phyloP scores from a whole-genome alignment of 306 rosid genomes.

The Cajanus cajan region DNA sequence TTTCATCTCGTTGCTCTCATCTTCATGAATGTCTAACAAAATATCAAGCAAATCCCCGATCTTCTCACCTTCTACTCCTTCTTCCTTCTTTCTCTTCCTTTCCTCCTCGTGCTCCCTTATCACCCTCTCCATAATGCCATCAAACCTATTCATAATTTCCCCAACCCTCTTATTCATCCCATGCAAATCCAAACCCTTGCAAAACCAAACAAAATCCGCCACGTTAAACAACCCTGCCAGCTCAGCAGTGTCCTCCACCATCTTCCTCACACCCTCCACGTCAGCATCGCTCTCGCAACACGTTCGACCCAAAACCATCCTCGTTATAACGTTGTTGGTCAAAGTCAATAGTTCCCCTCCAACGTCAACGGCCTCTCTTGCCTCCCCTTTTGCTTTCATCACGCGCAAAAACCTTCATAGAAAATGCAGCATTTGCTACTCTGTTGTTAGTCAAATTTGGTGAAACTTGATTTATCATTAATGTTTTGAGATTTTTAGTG shows the following conservation, averaged over 20 bases:
- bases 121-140: constrained; percentile 50
- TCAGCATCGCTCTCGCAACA: constrained; percentile 41
- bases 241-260: constrained; percentile 44
- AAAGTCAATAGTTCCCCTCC: constrained; percentile 44
- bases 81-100: constrained; percentile 22
- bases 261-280: constrained; percentile 36
- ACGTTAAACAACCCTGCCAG: constrained; percentile 50
- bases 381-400: constrained; percentile 27
- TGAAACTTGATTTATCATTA: too few relatives aligned
- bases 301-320: constrained; percentile 47
- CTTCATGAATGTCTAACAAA: constrained; percentile 46
- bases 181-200: constrained; percentile 51
- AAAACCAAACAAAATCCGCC: constrained; percentile 56
- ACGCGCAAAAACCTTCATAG: neutral
- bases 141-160: constrained; percentile 43
- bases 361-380: constrained; percentile 36
- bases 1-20: constrained; percentile 43
- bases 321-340: constrained; percentile 41
- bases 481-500: too few relatives aligned
- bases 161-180: constrained; percentile 42
- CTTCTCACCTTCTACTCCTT: constrained; percentile 5
- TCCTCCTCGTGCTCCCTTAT: constrained; percentile 46
- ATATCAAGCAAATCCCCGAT: constrained; percentile 53
- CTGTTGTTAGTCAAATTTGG: too few relatives aligned
- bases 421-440: neutral